These are phyloP conservation scores for Colletotrichum tamarilloi DNA, from an alignment of 2,329 filamentous ascomycete species.

Conservation along the genomic window DNA sequence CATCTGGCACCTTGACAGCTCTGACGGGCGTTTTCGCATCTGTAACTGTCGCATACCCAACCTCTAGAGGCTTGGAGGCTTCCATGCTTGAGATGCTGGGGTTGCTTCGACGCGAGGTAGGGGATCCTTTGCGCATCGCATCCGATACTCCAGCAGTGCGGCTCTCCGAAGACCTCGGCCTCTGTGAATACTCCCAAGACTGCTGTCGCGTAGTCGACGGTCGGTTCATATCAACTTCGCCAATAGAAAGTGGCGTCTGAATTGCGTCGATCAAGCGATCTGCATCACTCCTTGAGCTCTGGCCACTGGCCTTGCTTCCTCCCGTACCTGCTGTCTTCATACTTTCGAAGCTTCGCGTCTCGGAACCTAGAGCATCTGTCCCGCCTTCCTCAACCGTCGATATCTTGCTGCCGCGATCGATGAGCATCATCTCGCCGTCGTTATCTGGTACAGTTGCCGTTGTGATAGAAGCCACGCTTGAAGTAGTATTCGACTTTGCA, in stretches of 20 bases:
- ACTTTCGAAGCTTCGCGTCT: conserved; percentile 48
- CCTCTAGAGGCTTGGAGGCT: conserved; percentile 40
- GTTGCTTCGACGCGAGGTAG: conserved; percentile 25
- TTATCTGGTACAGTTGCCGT: conserved; percentile 44
- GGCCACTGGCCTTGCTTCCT: conserved; percentile 53
- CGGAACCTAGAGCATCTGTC: background rate
- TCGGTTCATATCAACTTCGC: conserved; percentile 1
- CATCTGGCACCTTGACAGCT: conserved; percentile 61
- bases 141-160: background rate
- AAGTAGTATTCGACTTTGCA: conserved; percentile 37
- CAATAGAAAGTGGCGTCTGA: conserved; percentile 64
- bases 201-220: conserved; percentile 36
- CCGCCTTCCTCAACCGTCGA: conserved; percentile 18
- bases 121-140: background rate
- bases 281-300: conserved; percentile 70
- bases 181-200: conserved; percentile 34
- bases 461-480: conserved; percentile 45
- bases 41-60: conserved; percentile 51
- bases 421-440: conserved; percentile 70
- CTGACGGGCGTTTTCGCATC: conserved; percentile 59
- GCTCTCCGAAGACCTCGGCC: background rate
- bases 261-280: conserved; percentile 80
- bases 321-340: conserved; percentile 48
- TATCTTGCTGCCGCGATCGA: conserved; percentile 57
- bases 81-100: conserved; percentile 33